Evolutionary conservation across 2,329 filamentous ascomycete genomes (phyloP), one percentile per base, ranked within the genome.

Genomic region (Aspergillus hortae): DNA sequence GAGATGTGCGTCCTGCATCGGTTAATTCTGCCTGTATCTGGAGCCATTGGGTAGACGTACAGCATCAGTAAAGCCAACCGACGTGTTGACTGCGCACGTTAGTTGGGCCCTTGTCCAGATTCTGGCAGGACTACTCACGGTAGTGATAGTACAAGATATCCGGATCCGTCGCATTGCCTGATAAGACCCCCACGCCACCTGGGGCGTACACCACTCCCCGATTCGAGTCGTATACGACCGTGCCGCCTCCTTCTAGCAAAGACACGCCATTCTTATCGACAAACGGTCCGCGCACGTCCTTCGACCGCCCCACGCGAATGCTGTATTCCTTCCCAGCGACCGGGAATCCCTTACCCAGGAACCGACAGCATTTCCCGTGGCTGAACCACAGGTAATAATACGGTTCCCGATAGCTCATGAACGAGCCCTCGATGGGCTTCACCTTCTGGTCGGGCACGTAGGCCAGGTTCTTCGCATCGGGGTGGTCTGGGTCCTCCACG

Each of bases 121-220:
- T 9, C 7, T 30, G 7, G 7, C 7, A 38, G 23, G 17, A 41
- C n/a, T 9, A 60, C 67, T 45, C 48, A 69, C 67, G 52, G 36
- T 71, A 74, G 57, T 74, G 71, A 55, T 70, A 74, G 35, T 72
- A 74, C 11, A 74, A 55, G 35, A 72, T 60, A 56, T 74, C 71
- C 14, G 59, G 57, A 4, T 45, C 48, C 9, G 55, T 59, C 6
- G 46, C 55, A 42, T 61, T 62, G 15, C 56, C 64, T 6, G 59
- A 35, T 48, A 73, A 43, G 3, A 73, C 60, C 0, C 71, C 70
- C 41, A 67, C 14, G 2, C 71, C 71, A 17, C 71, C 71, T 17
- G 70, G 71, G 2, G 71, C 71, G 61, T 72, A 73, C 1, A 71
- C 68, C 5, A 60, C 46, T 10, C 65, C 67, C 50, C 72, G 66